Evolutionary conservation across 108 stramenopile genomes (phyloP), one percentile per base, ranked within the genome.

Genomic region (Cyclostephanos invisitatus): DNA sequence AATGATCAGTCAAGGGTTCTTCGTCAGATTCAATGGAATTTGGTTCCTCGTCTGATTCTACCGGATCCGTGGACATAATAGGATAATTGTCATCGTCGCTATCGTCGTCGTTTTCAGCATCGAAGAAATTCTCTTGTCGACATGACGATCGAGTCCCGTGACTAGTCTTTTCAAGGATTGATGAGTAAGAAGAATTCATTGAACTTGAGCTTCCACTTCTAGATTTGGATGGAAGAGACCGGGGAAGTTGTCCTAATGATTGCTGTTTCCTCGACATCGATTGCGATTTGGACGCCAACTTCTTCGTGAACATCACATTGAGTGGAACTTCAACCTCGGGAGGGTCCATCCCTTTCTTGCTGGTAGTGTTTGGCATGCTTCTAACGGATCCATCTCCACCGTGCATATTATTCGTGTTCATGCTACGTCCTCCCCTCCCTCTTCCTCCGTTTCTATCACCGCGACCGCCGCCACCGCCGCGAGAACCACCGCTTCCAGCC

Each of bases 11-110:
- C 29, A 57, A 42, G 20, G 29, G 60, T 36, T 59, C 58, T 14
- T 59, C 29, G n/a, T 59, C 29, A 29, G 27, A 27, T 35, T 32
- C 29, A 6, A 17, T 35, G 5, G 58, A 14, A 11, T 18, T 6
- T 12, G 0, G 0, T 0, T 79, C 78, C 25, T 73, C 70, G 9
- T 72, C 72, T 0, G 78, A 79, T 57, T 79, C 67, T n/a, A 79
- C 72, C 10, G 78, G 78, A 27, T 73, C 78, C 67, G 72, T 68
- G n/a, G 67, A 58, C 4, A 66, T 35, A 36, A 44, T 11, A 11
- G 72, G 62, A 57, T 66, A 79, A 58, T 79, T 70, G 11, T 72
- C 74, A 18, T 69, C 80, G 24, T 73, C 70, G 58, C n/a, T 35
- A 59, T 35, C 49, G 58, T 74, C 79, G n/a, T 69, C n/a, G 18